Evolutionary conservation across 768 basidiomycete genomes (phyloP).

Genomic region (Inosperma sp.): DNA sequence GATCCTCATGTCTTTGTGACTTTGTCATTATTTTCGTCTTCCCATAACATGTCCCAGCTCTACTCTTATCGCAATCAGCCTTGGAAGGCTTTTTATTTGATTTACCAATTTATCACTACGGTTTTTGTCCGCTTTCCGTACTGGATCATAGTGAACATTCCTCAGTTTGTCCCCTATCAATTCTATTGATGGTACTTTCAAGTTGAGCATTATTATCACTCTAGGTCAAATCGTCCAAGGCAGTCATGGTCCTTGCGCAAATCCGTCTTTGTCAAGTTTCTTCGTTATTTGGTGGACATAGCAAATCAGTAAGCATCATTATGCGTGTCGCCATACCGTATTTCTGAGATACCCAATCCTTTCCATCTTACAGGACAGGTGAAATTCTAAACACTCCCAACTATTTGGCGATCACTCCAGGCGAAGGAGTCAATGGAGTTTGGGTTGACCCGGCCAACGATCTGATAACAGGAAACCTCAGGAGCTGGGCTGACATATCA

Average conservation of each 20-base stretch:
- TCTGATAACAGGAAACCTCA: conserved; percentile 41
- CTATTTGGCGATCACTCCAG: conserved; percentile 38
- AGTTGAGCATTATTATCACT: background rate
- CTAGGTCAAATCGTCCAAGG: conserved; percentile 41
- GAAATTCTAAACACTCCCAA: conserved; percentile 30
- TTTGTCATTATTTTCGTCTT: no score
- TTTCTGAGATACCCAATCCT: background rate
- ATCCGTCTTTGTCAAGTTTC: conserved; percentile 32
- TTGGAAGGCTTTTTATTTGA: conserved; percentile 44
- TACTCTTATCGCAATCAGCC: conserved; percentile 47
- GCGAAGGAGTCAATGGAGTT: conserved; percentile 40
- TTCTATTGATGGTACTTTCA: background rate
- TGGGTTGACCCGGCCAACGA: conserved; percentile 45
- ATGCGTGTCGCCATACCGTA: background rate
- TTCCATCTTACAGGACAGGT: conserved; percentile 30
- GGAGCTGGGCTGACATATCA: conserved; percentile 36
- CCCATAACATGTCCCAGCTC: no score
- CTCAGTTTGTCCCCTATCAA: conserved; percentile 24
- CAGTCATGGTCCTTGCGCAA: conserved; percentile 44
- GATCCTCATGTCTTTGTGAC: no score
- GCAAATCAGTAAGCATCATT: conserved; percentile 24
- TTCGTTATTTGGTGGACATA: conserved; percentile 28
- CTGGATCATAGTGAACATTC: conserved; percentile 41
- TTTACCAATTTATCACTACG: conserved; percentile 37
- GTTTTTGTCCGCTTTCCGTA: conserved; percentile 44